Base-by-base conservation (phyloP, 306 rosid species). In the Vigna trinervia region DNA sequence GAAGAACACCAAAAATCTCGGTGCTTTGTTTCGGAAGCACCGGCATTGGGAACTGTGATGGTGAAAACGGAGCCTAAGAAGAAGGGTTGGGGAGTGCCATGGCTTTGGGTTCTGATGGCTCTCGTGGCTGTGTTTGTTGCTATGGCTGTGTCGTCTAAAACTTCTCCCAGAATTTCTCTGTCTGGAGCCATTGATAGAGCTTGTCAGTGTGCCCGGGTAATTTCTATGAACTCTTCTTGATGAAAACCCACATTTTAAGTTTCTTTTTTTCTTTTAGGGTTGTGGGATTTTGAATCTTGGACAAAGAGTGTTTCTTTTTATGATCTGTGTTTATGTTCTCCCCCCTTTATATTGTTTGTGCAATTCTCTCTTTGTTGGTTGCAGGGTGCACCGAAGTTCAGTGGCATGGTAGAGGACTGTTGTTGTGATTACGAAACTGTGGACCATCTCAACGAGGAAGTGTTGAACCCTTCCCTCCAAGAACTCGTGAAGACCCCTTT, bases 371-470 rank as follows among this genome's bases (percentile, higher is more conserved):
- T 38, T 17, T 43, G 22, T 36, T 3, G 36, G 71, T 19, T 80
- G 80, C 87, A 87, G 89, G 86, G 80, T 47, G 53, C 85, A 58
- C 74, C 78, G 0, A 84, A 81, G 86, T 88, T 85, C 75, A 90
- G 83, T 65, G 96, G 91, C 52, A 84, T 90, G 41, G 87, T 88
- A 45, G 92, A 90, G 84, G 96, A 90, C 62, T 90, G 92, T 60
- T 88, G 92, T 78, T 88, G 92, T 84, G 90, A 87, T 73, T 90
- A 90, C 76, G 92, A 88, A 72, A 86, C 92, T 0, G 88, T 88
- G 59, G 85, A 90, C 20, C 85, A 61, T 43, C 76, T 88, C 66
- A 90, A 90, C 22, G 48, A 59, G 69, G 88, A 86, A 75, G 86
- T 88, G 65, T 78, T 90, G 79, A 8, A 85, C 14, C 92, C 96